Percentiles rank a stretch among this genome's conserved stretches.
These are phyloP conservation scores for Picocystis sp. DNA, from an alignment of 163 green algal genomes.

Conservation along the genomic window DNA sequence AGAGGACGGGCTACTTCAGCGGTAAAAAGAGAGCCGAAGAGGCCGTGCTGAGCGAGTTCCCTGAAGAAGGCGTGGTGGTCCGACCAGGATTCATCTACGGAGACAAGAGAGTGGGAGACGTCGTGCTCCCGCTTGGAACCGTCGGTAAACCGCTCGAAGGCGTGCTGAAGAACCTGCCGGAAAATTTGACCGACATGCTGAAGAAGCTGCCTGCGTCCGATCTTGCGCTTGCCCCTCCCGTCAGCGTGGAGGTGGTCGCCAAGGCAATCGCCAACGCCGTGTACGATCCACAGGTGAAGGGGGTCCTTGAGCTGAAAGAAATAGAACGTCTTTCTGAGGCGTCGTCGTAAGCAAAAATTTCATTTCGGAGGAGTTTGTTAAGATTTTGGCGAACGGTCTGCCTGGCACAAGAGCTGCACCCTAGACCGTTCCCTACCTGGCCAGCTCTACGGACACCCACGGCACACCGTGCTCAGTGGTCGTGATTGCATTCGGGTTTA, in stretches of 20 bases:
- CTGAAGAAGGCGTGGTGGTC: conserved; percentile 15
- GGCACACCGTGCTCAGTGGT: no score
- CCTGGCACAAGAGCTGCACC: no score
- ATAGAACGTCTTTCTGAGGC: conserved; percentile 4
- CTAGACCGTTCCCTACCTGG: no score
- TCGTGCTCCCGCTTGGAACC: conserved; percentile 13
- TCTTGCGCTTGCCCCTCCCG: conserved; percentile 16
- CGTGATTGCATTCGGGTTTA: conserved; percentile 5
- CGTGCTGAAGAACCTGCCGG: conserved; percentile 6
- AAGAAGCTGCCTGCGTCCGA: conserved; percentile 15
- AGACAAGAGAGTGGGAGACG: conserved; percentile 8
- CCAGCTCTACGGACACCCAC: no score
- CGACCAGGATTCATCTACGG: conserved; percentile 24
- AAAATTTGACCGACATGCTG: conserved; percentile 14
- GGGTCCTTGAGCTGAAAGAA: conserved; percentile 13
- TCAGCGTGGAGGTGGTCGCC: conserved; percentile 18
- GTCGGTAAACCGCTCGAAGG: conserved; percentile 15
- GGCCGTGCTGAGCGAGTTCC: conserved; percentile 13
- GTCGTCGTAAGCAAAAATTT: no score
- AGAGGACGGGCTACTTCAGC: conserved; percentile 23
- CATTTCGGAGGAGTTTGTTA: no score
- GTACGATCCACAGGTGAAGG: conserved; percentile 10
- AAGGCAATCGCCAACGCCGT: conserved; percentile 13
- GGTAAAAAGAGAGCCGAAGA: conserved; percentile 20
- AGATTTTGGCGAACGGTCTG: no score